phyloP scores from a whole-genome alignment of 306 rosid genomes.

The Fragaria vesca region DNA sequence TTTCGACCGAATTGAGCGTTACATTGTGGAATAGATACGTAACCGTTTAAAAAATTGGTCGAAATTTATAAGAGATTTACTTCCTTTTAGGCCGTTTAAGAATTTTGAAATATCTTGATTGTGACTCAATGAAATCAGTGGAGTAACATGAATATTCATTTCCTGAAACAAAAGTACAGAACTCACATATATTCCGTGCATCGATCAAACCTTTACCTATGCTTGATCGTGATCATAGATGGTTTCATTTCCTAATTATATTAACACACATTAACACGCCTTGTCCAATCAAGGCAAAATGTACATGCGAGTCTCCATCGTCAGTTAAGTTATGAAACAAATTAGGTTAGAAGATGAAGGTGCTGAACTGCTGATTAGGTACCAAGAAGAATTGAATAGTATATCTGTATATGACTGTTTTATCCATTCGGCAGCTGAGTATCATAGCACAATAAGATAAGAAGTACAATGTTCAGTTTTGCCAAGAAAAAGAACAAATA shows the following conservation, averaged over 20 bases:
- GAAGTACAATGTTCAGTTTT: background rate
- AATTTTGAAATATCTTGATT: too few relatives aligned
- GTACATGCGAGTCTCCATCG: background rate
- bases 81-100: too few relatives aligned
- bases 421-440: background rate
- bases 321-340: background rate
- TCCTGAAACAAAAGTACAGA: too few relatives aligned
- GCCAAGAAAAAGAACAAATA: background rate
- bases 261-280: background rate
- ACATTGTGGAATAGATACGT: too few relatives aligned
- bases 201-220: too few relatives aligned
- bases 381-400: background rate
- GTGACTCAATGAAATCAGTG: too few relatives aligned
- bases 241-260: background rate
- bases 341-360: background rate
- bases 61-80: too few relatives aligned
- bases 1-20: too few relatives aligned
- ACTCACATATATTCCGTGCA: background rate
- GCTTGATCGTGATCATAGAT: background rate
- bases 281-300: background rate
- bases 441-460: background rate
- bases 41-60: too few relatives aligned
- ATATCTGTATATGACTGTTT: background rate
- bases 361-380: background rate
- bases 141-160: too few relatives aligned